Percentiles rank a stretch among this genome's conserved stretches.
These are phyloP conservation scores for Penstemon eatonii DNA, from an alignment of 257 asterid species.

Conservation along the genomic window DNA sequence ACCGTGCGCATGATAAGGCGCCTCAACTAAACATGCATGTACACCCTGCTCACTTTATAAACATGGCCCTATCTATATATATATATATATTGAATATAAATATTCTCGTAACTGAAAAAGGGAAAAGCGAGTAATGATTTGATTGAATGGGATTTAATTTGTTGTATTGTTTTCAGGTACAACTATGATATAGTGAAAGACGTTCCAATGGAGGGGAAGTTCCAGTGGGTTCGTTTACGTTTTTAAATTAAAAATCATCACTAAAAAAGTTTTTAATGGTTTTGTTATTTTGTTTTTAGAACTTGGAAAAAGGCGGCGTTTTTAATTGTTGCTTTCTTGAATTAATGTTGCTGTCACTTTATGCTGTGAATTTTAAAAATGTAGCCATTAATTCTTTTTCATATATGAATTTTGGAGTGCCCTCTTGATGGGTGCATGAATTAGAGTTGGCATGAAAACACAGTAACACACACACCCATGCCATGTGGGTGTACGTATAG, in stretches of 20 bases:
- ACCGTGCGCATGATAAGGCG: constrained; percentile 40
- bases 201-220: constrained; percentile 79
- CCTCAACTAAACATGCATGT: constrained; percentile 23
- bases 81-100: constrained; percentile 10
- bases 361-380: constrained; percentile 10
- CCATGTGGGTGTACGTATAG: constrained; percentile 28
- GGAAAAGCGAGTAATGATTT: constrained; percentile 34
- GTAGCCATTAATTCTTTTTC: not conserved
- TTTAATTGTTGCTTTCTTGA: constrained; percentile 34
- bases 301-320: constrained; percentile 42
- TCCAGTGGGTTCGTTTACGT: constrained; percentile 74
- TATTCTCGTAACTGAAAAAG: constrained; percentile 38
- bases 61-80: not conserved
- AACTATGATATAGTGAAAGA: constrained; percentile 75
- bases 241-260: constrained; percentile 38
- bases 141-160: constrained; percentile 29
- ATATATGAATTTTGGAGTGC: constrained; percentile 1
- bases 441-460: constrained; percentile 21
- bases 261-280: constrained; percentile 28
- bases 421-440: too few relatives aligned
- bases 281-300: constrained; percentile 28
- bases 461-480: not conserved
- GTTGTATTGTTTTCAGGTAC: constrained; percentile 57
- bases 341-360: constrained; percentile 19
- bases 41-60: constrained; percentile 25